Evolutionary conservation across 75 land plant genomes (phyloP), one percentile per base, ranked within the genome.

Genomic region (Cryptomeria japonica): DNA sequence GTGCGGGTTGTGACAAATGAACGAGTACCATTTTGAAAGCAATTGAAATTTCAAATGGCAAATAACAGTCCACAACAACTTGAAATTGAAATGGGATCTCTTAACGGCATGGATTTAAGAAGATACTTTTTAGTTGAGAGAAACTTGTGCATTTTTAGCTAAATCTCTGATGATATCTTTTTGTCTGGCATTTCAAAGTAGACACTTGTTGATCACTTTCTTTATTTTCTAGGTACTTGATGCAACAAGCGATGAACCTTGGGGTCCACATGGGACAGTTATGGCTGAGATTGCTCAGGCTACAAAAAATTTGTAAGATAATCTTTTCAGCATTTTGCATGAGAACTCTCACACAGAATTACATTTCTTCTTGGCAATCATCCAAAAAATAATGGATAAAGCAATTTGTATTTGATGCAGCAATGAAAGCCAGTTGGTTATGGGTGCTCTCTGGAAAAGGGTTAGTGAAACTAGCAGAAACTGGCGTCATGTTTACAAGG

Each of bases 401-500:
- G 86, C 80, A 31, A 80, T 80, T n/a, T 55, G 32, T 84, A 47
- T 87, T 51, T 79, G n/a, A 76, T 90, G 75, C 93, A 96, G 98
- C 86, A 91, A 93, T 80, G 98, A 96, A 49, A 90, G 91, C 86
- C 97, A 95, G 88, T 88, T 96, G 96, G 89, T 96, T 80, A 96
- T 96, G 97, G 85, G 79, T 86, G 90, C 93, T 22, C 75, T 95
- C 19, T 95, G 98, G 98, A 93, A 92, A 86, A 92, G 98, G 49
- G 56, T 95, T 47, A 91, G 87, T 89, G 97, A 95, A n/a, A 92
- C 94, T 53, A 94, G 96, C 22, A 87, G 87, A 75, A 95, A 95
- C 86, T 96, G 98, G 98, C 91, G 98, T 32, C 97, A 96, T 95
- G 98, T 95, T 10, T 95, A 93, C 87, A 96, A 96, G 97, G 98